Evolutionary conservation across 2,329 filamentous ascomycete species (phyloP), one percentile per base, ranked within the genome.

Genomic region (Fusarium torulosum): DNA sequence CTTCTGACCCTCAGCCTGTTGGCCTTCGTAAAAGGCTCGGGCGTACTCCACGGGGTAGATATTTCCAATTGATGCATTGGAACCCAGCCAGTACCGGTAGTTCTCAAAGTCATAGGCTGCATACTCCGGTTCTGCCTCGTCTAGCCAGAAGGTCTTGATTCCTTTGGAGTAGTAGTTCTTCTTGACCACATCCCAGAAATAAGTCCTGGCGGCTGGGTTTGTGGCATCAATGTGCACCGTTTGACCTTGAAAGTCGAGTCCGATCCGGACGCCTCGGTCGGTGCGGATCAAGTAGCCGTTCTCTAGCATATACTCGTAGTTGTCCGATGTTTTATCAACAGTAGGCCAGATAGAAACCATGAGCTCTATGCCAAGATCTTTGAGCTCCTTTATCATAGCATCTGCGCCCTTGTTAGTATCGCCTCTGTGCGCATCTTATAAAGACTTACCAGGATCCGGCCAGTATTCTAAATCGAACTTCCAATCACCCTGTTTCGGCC

Each of bases 341-440:
- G 88, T 90, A 0, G 89, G 89, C 89, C 89, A 91, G 67, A 91
- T 85, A 0, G 87, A 90, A 1, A 91, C 86, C 88, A 91, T 91
- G 4, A 90, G 80, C 70, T 91, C 88, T 44, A 91, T 84, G 0
- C 82, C 80, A 60, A 91, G 75, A 0, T 82, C 79, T 41, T 85
- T 80, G 2, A 91, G 80, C 73, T 91, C 88, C 38, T 80, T 78
- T 21, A 90, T 80, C 89, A 91, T 91, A 5, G 85, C 85, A 44
- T 86, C 86, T 75, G 25, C 41, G 7, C 1, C 17, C 7, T 13
- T 15, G 17, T 56, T 15, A 65, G 37, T 11, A 47, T 17, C 40
- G 13, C 27, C 8, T 25, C 7, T 5, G 23, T 10, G 13, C 3
- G 1, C 19, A 4, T 14, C 11, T 15, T 10, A 13, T 15, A 2